These are phyloP conservation scores for Boeremia exigua DNA, from an alignment of 2,329 filamentous ascomycete species.

Conservation along the genomic window DNA sequence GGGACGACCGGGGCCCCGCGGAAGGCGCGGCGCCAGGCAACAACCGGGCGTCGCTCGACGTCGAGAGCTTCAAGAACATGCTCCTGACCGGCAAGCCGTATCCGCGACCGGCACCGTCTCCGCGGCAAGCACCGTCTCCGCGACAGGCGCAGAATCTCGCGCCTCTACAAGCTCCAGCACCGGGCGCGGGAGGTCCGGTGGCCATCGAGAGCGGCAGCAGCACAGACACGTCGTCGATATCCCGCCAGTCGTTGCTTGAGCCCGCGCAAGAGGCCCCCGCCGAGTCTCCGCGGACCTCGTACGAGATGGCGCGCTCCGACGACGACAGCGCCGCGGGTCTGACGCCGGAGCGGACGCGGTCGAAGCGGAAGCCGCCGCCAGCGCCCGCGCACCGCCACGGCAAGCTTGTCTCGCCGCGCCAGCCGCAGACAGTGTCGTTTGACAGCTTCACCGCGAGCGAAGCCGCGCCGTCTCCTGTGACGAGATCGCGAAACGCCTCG, in stretches of 20 bases:
- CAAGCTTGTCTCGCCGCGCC: slow-evolving; percentile 67
- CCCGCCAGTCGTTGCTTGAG: slow-evolving; percentile 66
- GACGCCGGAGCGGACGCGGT: slow-evolving; percentile 51
- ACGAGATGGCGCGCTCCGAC: slow-evolving; percentile 62
- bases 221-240: slow-evolving; percentile 65
- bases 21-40: slow-evolving; percentile 32
- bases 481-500: slow-evolving; percentile 45
- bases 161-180: too few species aligned
- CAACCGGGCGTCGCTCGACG: slow-evolving; percentile 65
- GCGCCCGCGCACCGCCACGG: slow-evolving; percentile 77
- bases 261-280: slow-evolving; percentile 49
- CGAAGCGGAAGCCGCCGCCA: slow-evolving; percentile 71
- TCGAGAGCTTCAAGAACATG: slow-evolving; percentile 77
- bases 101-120: slow-evolving; percentile 25
- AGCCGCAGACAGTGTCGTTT: slow-evolving; percentile 47
- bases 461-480: slow-evolving; percentile 29
- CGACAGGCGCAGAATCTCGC: too few species aligned
- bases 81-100: slow-evolving; percentile 73
- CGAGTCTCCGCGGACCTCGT: slow-evolving; percentile 65
- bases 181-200: too few species aligned
- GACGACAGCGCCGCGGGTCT: slow-evolving; percentile 51
- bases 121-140: too few species aligned
- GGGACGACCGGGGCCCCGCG: slow-evolving; percentile 35
- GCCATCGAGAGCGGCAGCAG: slow-evolving; percentile 57
- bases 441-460: slow-evolving; percentile 39